A percentile compares a stretch with the other conserved stretches of the same genome.
These are phyloP conservation scores for Trichoderma simmonsii DNA, from an alignment of 2,329 filamentous ascomycete species.

Conservation along the genomic window DNA sequence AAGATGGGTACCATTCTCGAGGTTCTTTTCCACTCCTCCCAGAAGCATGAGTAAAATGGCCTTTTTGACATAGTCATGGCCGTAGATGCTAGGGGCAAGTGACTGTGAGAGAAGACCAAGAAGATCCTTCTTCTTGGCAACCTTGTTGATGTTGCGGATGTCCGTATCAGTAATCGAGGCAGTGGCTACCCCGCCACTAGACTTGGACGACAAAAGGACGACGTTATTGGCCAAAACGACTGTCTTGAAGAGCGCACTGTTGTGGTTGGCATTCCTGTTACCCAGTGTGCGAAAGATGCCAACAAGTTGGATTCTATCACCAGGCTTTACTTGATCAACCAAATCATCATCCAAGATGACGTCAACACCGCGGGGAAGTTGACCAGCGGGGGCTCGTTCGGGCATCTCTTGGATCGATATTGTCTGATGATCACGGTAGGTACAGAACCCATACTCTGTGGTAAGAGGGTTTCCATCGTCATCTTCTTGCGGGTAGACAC, in stretches of 20 bases:
- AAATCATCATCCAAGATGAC: constrained; percentile 96
- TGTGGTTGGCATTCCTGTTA: constrained; percentile 87
- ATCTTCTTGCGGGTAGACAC: constrained; percentile 91
- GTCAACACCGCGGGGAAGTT: constrained; percentile 91
- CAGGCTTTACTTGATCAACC: constrained; percentile 91
- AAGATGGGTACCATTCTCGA: constrained; percentile 96
- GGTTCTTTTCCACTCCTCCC: constrained; percentile 95
- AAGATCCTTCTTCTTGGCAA: constrained; percentile 89
- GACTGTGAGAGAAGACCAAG: constrained; percentile 93
- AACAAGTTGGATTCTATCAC: constrained; percentile 94
- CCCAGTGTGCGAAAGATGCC: constrained; percentile 92
- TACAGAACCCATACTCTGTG: constrained; percentile 95
- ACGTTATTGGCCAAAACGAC: constrained; percentile 92
- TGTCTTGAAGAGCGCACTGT: constrained; percentile 92
- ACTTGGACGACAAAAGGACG: constrained; percentile 91
- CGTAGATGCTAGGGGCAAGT: constrained; percentile 92
- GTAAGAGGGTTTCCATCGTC: constrained; percentile 87
- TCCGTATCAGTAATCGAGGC: constrained; percentile 93
- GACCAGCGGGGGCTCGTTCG: constrained; percentile 89
- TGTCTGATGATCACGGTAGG: constrained; percentile 93
- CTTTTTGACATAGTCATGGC: constrained; percentile 97
- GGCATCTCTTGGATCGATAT: constrained; percentile 99
- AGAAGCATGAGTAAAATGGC: constrained; percentile 93
- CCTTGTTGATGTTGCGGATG: constrained; percentile 97
- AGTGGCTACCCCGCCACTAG: constrained; percentile 87